Base-by-base conservation (phyloP, 202 grass and related monocot genomes). In the Eragrostis tef region DNA sequence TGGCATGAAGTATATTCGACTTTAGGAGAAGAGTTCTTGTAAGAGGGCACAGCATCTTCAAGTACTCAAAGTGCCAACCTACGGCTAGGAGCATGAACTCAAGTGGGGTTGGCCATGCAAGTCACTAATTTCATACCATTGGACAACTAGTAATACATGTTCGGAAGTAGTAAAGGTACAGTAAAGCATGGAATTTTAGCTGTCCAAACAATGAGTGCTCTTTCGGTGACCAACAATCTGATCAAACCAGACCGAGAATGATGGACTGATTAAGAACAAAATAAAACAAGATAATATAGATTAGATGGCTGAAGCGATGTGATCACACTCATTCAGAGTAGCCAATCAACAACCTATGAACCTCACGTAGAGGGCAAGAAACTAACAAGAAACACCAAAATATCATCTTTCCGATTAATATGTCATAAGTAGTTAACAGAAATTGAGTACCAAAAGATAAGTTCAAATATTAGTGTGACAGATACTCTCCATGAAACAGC, bases 331-430 rank as follows among this genome's bases (percentile, higher is more conserved):
- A 46, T 57, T 43, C 44, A 16, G 9, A 76, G 58, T 52, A 78
- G 87, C 58, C 42, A 46, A 44, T 36, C 50, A 82, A 78, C 87
- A 24, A 73, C 67, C 73, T 60, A 57, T 11, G 77, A 82, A 63
- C 79, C 73, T 89, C 79, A 67, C 79, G 82, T 86, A 24, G 45
- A 59, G 50, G 67, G 43, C 73, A 86, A 89, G 79, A 79, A 79
- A 86, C 60, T 60, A 77, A 64, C 16, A 57, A 64, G 36, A 47
- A 81, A 31, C 46, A 44, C 39, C 82, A 77, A 77, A 62, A 60
- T 42, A 77, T 49, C 60, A 64, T 51, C 31, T 21, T 17, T 27
- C 31, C 26, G 29, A 26, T 14, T 17, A 70, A 80, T 63, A 64
- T 41, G 1, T 36, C 24, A 43, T 3, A 44, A 44, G 27, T 79